phyloP scores from a whole-genome alignment of 1,284 basidiomycete species.

The Amylostereum areolatum region DNA sequence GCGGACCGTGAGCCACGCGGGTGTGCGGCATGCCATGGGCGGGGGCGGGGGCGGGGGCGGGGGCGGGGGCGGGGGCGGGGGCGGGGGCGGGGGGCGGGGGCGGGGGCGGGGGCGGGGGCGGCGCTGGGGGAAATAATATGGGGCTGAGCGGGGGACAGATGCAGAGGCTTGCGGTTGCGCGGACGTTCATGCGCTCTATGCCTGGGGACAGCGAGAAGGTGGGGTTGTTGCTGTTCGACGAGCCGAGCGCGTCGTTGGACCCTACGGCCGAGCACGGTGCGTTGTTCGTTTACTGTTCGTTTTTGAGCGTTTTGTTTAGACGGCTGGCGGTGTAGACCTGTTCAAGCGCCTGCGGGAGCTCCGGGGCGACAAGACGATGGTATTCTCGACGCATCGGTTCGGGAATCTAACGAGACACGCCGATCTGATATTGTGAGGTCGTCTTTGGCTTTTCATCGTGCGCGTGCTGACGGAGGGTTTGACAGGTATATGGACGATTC shows the following conservation, averaged over 20 bases:
- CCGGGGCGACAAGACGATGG: conserved; percentile 56
- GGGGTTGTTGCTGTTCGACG: conserved; percentile 71
- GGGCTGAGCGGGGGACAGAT: conserved; percentile 71
- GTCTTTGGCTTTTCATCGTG: background rate
- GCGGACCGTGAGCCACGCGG: conserved; percentile 44
- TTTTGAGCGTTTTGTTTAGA: background rate
- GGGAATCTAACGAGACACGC: conserved; percentile 61
- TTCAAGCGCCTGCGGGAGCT: conserved; percentile 46
- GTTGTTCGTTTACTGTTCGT: conserved; percentile 31
- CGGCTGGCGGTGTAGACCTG: conserved; percentile 35
- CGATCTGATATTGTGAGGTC: conserved; percentile 50
- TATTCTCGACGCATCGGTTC: conserved; percentile 67
- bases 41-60: conserved; percentile 35
- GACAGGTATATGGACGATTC: conserved; percentile 58
- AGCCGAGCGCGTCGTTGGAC: conserved; percentile 71
- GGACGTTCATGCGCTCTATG: conserved; percentile 75
- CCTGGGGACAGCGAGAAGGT: conserved; percentile 45
- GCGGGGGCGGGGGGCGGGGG: conserved; percentile 35
- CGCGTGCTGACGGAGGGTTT: background rate
- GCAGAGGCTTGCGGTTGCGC: conserved; percentile 74
- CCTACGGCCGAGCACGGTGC: conserved; percentile 67
- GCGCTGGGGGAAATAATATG: too few relatives aligned
- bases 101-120: conserved; percentile 32
- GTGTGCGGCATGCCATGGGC: conserved; percentile 41
- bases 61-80: conserved; percentile 39